Evolutionary conservation across 441 rosid genomes (phyloP).

Genomic region (Corymbia calophylla): DNA sequence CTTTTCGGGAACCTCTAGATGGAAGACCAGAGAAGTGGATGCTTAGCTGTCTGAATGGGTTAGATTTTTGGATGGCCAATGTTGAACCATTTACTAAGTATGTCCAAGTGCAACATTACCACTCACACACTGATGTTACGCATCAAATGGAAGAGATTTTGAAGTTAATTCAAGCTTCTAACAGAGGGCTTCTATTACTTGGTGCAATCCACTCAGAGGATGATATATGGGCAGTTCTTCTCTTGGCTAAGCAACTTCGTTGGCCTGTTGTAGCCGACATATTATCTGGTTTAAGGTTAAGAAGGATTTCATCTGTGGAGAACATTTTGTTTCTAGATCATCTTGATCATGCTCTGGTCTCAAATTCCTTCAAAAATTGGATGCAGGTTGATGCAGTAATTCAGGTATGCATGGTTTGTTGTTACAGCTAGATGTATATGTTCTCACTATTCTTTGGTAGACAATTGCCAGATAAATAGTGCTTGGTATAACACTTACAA

Average conservation of each 20-base stretch:
- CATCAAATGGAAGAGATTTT: constrained; percentile 44
- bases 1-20: constrained; percentile 92
- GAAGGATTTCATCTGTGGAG: constrained; percentile 49
- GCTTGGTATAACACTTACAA: not conserved
- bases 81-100: constrained; percentile 81
- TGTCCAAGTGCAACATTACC: constrained; percentile 39
- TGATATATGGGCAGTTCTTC: constrained; percentile 90
- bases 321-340: constrained; percentile 62
- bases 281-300: constrained; percentile 85
- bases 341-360: constrained; percentile 85
- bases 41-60: constrained; percentile 69
- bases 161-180: constrained; percentile 43
- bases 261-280: constrained; percentile 97
- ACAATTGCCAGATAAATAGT: not conserved
- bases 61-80: constrained; percentile 73
- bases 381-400: constrained; percentile 62
- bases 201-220: constrained; percentile 78
- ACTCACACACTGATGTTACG: constrained; percentile 14
- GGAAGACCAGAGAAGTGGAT: constrained; percentile 53
- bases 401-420: constrained; percentile 46
- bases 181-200: constrained; percentile 66
- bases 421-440: not conserved
- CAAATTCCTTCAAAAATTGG: constrained; percentile 56
- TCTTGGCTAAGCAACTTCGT: constrained; percentile 73
- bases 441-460: not conserved